Evolutionary conservation across 106 monocot species (phyloP).

Genomic region (Platanthera zijinensis): DNA sequence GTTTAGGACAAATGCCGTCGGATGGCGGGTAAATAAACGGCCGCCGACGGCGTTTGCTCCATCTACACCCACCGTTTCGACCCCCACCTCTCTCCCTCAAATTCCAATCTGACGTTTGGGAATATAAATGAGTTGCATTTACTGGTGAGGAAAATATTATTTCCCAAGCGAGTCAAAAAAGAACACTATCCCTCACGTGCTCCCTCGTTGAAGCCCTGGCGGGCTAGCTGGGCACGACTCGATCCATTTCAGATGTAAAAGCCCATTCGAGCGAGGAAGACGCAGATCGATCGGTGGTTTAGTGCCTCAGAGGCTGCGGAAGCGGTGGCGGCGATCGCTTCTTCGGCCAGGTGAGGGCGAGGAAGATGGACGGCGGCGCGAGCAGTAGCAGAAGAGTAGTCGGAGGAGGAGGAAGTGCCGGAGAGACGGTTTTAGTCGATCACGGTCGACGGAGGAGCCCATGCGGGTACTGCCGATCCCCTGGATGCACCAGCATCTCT

Average conservation of each 20-base stretch:
- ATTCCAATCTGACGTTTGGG: too few relatives aligned
- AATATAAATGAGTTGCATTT: too few relatives aligned
- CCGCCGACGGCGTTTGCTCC: too few relatives aligned
- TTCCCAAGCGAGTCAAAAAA: too few relatives aligned
- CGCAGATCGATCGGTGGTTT: not conserved
- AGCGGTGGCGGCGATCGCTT: too few relatives aligned
- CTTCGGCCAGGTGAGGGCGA: not conserved
- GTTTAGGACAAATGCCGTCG: too few relatives aligned
- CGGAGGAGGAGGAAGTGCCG: conserved; percentile 1
- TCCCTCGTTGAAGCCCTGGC: not conserved
- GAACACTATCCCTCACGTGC: too few relatives aligned
- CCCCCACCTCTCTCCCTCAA: too few relatives aligned
- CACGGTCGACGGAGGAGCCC: conserved; percentile 19
- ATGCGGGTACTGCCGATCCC: conserved; percentile 66
- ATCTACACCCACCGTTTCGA: too few relatives aligned
- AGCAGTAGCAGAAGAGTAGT: conserved; percentile 23
- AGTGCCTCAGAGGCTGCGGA: not conserved
- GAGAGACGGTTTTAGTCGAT: conserved; percentile 44
- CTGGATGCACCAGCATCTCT: conserved; percentile 27
- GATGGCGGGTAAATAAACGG: too few relatives aligned
- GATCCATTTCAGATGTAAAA: not conserved
- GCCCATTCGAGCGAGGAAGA: not conserved
- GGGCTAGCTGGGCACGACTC: not conserved
- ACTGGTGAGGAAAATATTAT: too few relatives aligned
- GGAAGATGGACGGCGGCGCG: conserved; percentile 22